A percentile compares a stretch with the other conserved stretches of the same genome.
Evolutionary conservation across 495 filamentous ascomycete species (phyloP).

Genomic region (Hypoxylon crocopeplum): DNA sequence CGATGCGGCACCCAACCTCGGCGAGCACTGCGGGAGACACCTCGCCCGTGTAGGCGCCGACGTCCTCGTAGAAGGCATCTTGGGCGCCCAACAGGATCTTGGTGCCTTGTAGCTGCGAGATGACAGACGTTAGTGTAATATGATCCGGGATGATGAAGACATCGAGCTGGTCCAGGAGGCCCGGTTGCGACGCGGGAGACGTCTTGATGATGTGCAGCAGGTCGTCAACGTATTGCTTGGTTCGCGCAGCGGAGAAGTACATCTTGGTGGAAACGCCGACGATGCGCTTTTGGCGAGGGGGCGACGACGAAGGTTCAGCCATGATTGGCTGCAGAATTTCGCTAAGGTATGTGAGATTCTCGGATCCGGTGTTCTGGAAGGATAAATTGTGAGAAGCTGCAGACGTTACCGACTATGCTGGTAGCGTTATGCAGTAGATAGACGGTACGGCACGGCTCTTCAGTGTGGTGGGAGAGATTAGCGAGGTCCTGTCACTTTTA

Average conservation of each 20-base stretch:
- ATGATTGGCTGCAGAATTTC: not conserved
- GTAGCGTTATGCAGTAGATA: no score
- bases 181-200: constrained; percentile 39
- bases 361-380: no score
- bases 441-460: no score
- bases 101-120: constrained; percentile 57
- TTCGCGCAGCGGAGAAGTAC: constrained; percentile 76
- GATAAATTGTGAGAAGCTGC: no score
- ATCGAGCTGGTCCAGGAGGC: constrained; percentile 51
- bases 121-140: constrained; percentile 65
- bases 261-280: constrained; percentile 84
- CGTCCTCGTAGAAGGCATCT: constrained; percentile 70
- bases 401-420: no score
- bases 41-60: constrained; percentile 78
- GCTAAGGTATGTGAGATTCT: not conserved
- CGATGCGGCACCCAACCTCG: constrained; percentile 69
- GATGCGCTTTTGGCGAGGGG: constrained; percentile 66
- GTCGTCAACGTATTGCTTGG: constrained; percentile 64
- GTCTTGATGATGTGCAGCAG: constrained; percentile 58
- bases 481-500: no score
- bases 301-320: constrained; percentile 43
- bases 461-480: no score
- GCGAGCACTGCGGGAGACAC: constrained; percentile 70
- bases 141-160: constrained; percentile 79
- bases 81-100: constrained; percentile 74